phyloP scores from a whole-genome alignment of 768 basidiomycete genomes.

The Boletus edulis region DNA sequence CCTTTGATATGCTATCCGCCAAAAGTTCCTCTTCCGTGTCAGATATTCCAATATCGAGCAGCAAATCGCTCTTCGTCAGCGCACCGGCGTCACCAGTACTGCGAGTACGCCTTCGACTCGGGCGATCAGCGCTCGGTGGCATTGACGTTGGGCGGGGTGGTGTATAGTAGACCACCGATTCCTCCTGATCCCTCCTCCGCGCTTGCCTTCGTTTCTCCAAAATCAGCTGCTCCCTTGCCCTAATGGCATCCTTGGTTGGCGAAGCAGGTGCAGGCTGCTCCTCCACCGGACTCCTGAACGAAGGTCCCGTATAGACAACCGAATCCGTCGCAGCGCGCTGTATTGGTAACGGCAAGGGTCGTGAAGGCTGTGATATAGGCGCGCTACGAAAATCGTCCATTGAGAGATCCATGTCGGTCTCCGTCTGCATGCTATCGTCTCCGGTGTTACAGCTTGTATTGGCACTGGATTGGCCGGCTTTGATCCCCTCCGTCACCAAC shows the following conservation, averaged over 20 bases:
- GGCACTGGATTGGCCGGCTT: conserved; percentile 32
- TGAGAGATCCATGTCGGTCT: conserved; percentile 32
- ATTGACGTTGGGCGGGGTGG: conserved; percentile 27
- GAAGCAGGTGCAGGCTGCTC: conserved; percentile 40
- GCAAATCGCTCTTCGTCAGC: conserved; percentile 29
- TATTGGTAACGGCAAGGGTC: conserved; percentile 30
- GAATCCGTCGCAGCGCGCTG: conserved; percentile 56
- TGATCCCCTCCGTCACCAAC: conserved; percentile 32
- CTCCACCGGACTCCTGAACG: conserved; percentile 32
- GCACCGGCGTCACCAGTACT: conserved; percentile 74
- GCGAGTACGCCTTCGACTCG: conserved; percentile 66
- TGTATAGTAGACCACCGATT: conserved; percentile 35
- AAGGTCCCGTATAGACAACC: conserved; percentile 29
- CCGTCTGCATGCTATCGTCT: conserved; percentile 31
- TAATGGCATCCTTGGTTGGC: conserved; percentile 66
- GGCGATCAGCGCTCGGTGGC: conserved; percentile 39
- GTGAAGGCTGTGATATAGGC: conserved; percentile 6
- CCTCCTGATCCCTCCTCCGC: conserved; percentile 51
- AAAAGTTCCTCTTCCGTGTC: conserved; percentile 53
- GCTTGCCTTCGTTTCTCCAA: conserved; percentile 67
- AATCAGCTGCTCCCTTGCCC: conserved; percentile 63
- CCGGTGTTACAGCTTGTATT: conserved; percentile 33
- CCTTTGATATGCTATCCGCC: conserved; percentile 69
- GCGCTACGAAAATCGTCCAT: conserved; percentile 24
- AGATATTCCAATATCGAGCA: conserved; percentile 38